A percentile compares a stretch with the other conserved stretches of the same genome.
Conservation (phyloP, 2,329 filamentous ascomycete genomes). For the Scorias spongiosa region DNA sequence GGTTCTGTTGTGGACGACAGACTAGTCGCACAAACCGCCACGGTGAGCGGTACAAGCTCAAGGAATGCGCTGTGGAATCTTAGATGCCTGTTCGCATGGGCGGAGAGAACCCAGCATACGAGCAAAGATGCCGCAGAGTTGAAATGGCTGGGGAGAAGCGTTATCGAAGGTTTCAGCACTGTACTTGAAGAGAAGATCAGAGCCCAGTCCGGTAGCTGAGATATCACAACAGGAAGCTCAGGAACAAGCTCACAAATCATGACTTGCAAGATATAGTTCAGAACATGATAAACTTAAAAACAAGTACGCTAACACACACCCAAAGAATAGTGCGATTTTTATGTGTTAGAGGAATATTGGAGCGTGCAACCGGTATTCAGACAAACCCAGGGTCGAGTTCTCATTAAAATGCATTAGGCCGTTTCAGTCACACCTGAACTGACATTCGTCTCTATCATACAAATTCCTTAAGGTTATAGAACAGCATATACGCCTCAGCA, state of each 20-base stretch:
- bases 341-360: no score
- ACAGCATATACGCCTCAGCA: constrained; percentile 78
- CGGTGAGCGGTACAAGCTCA: constrained; percentile 28
- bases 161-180: constrained; percentile 40
- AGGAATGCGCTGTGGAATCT: constrained; percentile 47
- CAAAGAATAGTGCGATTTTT: no score
- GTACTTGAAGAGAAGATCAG: constrained; percentile 28
- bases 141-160: constrained; percentile 41
- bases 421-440: no score
- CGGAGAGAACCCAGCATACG: constrained; percentile 29
- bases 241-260: no score
- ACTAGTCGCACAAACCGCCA: constrained; percentile 40
- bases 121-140: constrained; percentile 22
- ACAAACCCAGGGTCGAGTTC: no score
- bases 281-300: no score
- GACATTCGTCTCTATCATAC: constrained; percentile 1
- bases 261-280: no score
- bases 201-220: no score
- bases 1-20: constrained; percentile 55
- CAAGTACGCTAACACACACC: no score
- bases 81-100: constrained; percentile 49
- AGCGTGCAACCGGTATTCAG: no score
- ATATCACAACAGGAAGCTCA: no score
- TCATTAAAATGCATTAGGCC: no score
- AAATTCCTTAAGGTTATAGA: constrained; percentile 41